These are phyloP conservation scores for Pyrenochaeta sp. DNA, from an alignment of 2,329 filamentous ascomycete species.

Conservation along the genomic window DNA sequence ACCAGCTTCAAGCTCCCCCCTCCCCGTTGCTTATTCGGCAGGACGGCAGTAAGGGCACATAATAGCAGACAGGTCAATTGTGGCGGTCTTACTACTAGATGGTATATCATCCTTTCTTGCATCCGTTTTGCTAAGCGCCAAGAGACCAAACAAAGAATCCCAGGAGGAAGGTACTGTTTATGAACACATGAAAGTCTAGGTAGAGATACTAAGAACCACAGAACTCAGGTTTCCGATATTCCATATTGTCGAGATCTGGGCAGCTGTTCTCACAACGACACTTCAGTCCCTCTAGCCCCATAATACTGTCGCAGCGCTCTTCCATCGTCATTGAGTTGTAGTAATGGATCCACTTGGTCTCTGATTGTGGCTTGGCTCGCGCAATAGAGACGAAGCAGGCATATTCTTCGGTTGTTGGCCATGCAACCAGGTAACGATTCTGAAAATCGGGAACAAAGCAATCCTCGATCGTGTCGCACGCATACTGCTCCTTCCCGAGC, in stretches of 20 bases:
- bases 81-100: too few species aligned
- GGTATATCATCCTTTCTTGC: too few species aligned
- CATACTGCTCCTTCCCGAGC: conserved; percentile 4
- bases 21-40: too few species aligned
- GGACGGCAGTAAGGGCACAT: too few species aligned
- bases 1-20: too few species aligned
- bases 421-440: conserved; percentile 3
- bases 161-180: too few species aligned
- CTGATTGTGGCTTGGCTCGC: not conserved
- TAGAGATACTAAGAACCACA: too few species aligned
- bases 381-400: conserved; percentile 3
- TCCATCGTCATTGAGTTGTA: conserved; percentile 3
- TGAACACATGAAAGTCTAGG: too few species aligned
- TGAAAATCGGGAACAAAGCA: conserved; percentile 7
- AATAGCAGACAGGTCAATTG: too few species aligned
- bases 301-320: conserved; percentile 3
- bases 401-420: not conserved
- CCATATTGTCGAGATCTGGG: conserved; percentile 3
- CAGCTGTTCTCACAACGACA: conserved; percentile 3
- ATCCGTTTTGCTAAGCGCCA: too few species aligned
- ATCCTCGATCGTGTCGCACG: conserved; percentile 4
- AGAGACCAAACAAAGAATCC: too few species aligned
- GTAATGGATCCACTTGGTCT: not conserved
- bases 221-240: too few species aligned
- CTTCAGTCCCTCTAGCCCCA: conserved; percentile 1